Conservation (phyloP, 306 rosid species). For the Sicyos baderoa region DNA sequence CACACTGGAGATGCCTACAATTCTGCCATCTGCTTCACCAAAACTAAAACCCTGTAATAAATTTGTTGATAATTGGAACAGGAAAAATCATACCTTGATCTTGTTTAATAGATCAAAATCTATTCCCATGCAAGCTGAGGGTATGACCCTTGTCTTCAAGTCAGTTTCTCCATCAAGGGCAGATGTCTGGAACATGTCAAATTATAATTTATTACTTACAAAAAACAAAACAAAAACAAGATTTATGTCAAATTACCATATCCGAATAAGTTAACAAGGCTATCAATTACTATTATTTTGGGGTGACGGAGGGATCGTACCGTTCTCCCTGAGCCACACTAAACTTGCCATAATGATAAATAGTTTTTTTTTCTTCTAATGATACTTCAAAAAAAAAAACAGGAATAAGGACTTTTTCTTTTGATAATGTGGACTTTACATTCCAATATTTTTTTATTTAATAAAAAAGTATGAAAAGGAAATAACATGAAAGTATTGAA, state of each 20-base stretch:
- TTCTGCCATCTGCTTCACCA: constrained; percentile 10
- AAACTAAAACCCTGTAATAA: neutral
- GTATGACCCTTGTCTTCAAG: constrained; percentile 81
- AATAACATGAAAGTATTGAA: neutral
- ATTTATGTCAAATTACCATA: neutral
- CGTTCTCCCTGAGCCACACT: no score
- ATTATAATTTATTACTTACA: no score
- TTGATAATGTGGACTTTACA: constrained; percentile 1
- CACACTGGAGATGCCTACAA: constrained; percentile 21
- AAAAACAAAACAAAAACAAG: no score
- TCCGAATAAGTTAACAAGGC: neutral
- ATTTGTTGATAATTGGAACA: constrained; percentile 12
- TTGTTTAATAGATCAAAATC: constrained; percentile 84
- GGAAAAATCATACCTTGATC: constrained; percentile 57
- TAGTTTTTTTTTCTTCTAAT: neutral
- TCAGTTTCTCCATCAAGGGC: constrained; percentile 97
- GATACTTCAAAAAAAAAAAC: neutral
- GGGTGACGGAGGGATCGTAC: no score
- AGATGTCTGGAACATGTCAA: constrained; percentile 54
- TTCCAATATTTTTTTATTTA: neutral
- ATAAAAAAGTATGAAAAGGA: neutral
- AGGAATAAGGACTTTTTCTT: neutral
- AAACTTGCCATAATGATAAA: neutral
- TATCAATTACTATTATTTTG: neutral
- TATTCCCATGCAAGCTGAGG: constrained; percentile 86